Evolutionary conservation across 805 yeast genomes (phyloP).

Genomic region (Wickerhamiella azyma): DNA sequence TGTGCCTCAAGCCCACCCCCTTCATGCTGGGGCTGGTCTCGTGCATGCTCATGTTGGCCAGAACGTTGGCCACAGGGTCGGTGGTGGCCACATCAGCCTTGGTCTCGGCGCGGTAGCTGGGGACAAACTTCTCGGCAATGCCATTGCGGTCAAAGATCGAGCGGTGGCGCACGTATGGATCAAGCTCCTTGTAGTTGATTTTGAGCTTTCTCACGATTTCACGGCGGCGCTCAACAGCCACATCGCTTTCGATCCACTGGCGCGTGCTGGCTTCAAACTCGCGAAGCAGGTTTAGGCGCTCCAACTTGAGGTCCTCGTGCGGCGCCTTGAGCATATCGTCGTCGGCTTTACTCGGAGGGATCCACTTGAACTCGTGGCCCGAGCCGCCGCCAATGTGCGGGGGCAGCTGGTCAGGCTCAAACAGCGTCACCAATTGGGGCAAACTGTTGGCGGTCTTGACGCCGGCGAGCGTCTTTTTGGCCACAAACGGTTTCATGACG

Average conservation of each 20-base stretch:
- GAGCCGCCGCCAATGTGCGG: conserved; percentile 53
- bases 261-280: conserved; percentile 52
- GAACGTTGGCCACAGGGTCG: too few relatives aligned
- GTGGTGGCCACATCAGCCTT: too few relatives aligned
- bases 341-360: neutral
- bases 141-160: conserved; percentile 66
- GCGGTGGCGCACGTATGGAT: conserved; percentile 65
- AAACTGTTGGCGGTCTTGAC: conserved; percentile 64
- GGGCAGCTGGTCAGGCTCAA: conserved; percentile 50
- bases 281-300: conserved; percentile 42
- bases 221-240: conserved; percentile 31
- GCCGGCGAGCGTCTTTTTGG: conserved; percentile 22
- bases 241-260: conserved; percentile 53
- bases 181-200: conserved; percentile 48
- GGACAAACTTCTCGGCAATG: conserved; percentile 5
- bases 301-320: conserved; percentile 32
- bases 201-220: conserved; percentile 38
- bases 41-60: too few relatives aligned
- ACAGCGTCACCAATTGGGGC: conserved; percentile 51
- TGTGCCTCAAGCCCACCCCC: too few relatives aligned
- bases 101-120: too few relatives aligned
- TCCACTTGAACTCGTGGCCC: neutral
- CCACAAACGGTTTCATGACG: conserved; percentile 45
- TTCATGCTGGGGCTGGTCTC: too few relatives aligned
- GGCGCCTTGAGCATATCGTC: conserved; percentile 23